A percentile compares a stretch with the other conserved stretches of the same genome.
These are phyloP conservation scores for Podospora pseudopauciseta DNA, from an alignment of 495 filamentous ascomycete species.

Conservation along the genomic window DNA sequence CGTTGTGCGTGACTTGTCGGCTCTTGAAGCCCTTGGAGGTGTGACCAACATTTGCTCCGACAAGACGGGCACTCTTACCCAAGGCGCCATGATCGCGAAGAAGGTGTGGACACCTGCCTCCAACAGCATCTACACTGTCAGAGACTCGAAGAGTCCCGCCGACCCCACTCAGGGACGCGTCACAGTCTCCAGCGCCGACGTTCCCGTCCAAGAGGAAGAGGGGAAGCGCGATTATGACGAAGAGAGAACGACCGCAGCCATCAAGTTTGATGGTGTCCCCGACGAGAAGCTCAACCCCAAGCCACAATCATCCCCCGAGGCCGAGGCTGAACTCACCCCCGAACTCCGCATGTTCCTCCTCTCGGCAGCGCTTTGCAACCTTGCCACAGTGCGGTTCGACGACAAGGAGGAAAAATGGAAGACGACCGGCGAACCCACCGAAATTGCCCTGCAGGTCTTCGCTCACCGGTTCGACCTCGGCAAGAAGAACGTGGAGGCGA, in stretches of 20 bases:
- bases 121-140: constrained; percentile 53
- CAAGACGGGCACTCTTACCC: constrained; percentile 81
- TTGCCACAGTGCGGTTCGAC: constrained; percentile 64
- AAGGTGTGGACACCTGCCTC: constrained; percentile 71
- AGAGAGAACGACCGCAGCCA: constrained; percentile 48
- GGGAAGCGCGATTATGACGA: constrained; percentile 47
- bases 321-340: constrained; percentile 37
- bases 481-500: constrained; percentile 47
- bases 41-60: constrained; percentile 88
- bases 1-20: constrained; percentile 70
- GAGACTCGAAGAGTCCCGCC: constrained; percentile 54
- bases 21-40: constrained; percentile 77
- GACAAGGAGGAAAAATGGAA: constrained; percentile 57
- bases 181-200: constrained; percentile 24
- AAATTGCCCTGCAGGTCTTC: constrained; percentile 79
- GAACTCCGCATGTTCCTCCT: constrained; percentile 62
- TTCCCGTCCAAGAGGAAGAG: constrained; percentile 24
- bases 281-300: constrained; percentile 38
- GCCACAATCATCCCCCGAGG: constrained; percentile 13
- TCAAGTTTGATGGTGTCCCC: constrained; percentile 51
- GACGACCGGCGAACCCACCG: constrained; percentile 76
- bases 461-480: constrained; percentile 64
- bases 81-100: constrained; percentile 72
- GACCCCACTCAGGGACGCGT: constrained; percentile 54
- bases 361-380: constrained; percentile 73